Percentiles rank a stretch among this genome's conserved stretches.
phyloP scores from a whole-genome alignment of 257 asterid genomes.

The Scutellaria barbata region DNA sequence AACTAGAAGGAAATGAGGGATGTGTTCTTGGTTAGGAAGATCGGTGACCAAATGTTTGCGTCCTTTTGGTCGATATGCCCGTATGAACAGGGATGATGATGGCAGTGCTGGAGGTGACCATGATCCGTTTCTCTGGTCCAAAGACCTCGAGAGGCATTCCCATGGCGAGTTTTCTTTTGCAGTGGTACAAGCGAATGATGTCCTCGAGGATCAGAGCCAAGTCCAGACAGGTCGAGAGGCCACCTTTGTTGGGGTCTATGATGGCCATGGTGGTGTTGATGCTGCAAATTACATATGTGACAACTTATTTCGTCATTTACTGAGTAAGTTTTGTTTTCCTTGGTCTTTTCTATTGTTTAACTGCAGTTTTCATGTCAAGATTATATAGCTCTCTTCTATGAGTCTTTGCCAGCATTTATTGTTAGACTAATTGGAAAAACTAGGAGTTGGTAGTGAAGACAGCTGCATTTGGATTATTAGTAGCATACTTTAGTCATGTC shows the following conservation, averaged over 20 bases:
- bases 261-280: slow-evolving; percentile 89
- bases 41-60: slow-evolving; percentile 59
- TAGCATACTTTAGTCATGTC: not conserved
- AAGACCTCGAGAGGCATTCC: slow-evolving; percentile 79
- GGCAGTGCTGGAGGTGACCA: slow-evolving; percentile 54
- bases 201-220: slow-evolving; percentile 78
- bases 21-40: slow-evolving; percentile 74
- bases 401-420: not conserved
- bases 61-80: slow-evolving; percentile 79
- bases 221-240: slow-evolving; percentile 67
- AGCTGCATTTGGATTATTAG: slow-evolving; percentile 4
- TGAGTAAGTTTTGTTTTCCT: slow-evolving; percentile 51
- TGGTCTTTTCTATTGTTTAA: slow-evolving; percentile 12
- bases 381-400: slow-evolving; percentile 1
- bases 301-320: slow-evolving; percentile 58
- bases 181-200: slow-evolving; percentile 69
- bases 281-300: slow-evolving; percentile 64
- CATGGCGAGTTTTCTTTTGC: slow-evolving; percentile 82
- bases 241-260: slow-evolving; percentile 81
- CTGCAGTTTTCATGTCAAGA: not conserved
- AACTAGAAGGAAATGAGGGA: slow-evolving; percentile 71
- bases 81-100: slow-evolving; percentile 70
- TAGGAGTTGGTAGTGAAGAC: slow-evolving; percentile 1
- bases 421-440: not conserved
- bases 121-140: slow-evolving; percentile 68